Base-by-base conservation (phyloP, 345 rosid species). In the Camelina sativa region DNA sequence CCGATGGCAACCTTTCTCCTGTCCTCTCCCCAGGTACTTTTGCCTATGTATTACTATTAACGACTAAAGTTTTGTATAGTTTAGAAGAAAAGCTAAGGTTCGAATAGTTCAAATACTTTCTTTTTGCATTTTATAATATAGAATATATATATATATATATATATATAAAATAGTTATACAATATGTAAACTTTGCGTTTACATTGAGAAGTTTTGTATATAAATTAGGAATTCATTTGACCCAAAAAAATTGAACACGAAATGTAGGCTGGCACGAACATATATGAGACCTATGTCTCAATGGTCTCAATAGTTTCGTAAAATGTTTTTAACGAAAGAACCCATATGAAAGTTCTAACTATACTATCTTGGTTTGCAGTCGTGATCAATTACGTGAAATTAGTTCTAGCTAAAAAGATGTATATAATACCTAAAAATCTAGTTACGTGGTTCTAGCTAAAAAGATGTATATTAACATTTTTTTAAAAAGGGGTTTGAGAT, bases 1-100 rank as follows among this genome's bases (percentile, higher is more conserved):
- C 51, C 76, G 98, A 72, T 93, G 98, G 98, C 90, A 87, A 76
- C 98, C 98, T 37, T 22, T 54, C 23, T 58, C 58, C 54, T 91
- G 97, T 52, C 75, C 82, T 71, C 79, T 89, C 77, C 92, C 92
- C 0, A 83, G 94, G 98, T 89, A 83, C 58, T 32, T 47, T 47
- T 58, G 11, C 30, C 7, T 44, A 62, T 62, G 11, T 60, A n/a
- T 65, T 32, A 67, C 15, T 41, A 41, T 41, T 41, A 1, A 37
- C 13, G 35, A 22, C 60, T 50, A 4, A 5, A 50, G 32, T 8
- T 41, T 73, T 54, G 30, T 15, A 46, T 75, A 68, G 25, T 23
- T 54, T 54, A 32, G 13, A 56, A 40, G 55, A 30, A 12, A n/a
- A 8, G 3, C 15, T 41, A 43, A 28, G 65, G 37, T 35, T 61